Conservation (phyloP, 192 early-diverging fungal genomes). For the Linderina pennispora region DNA sequence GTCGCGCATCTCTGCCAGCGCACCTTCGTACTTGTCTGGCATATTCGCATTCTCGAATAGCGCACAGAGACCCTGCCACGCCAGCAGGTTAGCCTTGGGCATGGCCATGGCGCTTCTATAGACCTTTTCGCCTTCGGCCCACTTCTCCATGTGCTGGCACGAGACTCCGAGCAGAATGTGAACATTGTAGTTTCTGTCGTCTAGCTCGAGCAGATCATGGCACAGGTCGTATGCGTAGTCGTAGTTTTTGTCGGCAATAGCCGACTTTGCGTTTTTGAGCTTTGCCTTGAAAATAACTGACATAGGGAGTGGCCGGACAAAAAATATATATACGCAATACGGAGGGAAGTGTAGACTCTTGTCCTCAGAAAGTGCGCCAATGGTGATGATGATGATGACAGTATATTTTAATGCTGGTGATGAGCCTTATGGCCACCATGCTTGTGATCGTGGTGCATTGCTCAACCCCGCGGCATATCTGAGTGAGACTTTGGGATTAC, state of each 20-base stretch:
- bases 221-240: conserved; percentile 43
- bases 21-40: conserved; percentile 13
- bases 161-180: conserved; percentile 63
- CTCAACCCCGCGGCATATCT: no score
- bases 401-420: no score
- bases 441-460: no score
- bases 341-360: no score
- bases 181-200: conserved; percentile 36
- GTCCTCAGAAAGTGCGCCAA: no score
- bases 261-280: conserved; percentile 40
- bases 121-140: conserved; percentile 49
- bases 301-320: no score
- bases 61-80: conserved; percentile 61
- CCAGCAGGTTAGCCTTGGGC: conserved; percentile 51
- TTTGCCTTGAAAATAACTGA: conserved; percentile 47
- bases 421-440: no score
- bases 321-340: no score
- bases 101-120: conserved; percentile 57
- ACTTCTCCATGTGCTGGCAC: conserved; percentile 53
- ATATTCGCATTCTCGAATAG: conserved; percentile 51
- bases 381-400: no score
- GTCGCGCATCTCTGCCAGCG: conserved; percentile 20
- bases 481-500: no score
- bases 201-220: conserved; percentile 43
- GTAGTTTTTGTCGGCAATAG: conserved; percentile 36